phyloP scores from a whole-genome alignment of 2,329 filamentous ascomycete genomes.

The Apiospora saccharicola region DNA sequence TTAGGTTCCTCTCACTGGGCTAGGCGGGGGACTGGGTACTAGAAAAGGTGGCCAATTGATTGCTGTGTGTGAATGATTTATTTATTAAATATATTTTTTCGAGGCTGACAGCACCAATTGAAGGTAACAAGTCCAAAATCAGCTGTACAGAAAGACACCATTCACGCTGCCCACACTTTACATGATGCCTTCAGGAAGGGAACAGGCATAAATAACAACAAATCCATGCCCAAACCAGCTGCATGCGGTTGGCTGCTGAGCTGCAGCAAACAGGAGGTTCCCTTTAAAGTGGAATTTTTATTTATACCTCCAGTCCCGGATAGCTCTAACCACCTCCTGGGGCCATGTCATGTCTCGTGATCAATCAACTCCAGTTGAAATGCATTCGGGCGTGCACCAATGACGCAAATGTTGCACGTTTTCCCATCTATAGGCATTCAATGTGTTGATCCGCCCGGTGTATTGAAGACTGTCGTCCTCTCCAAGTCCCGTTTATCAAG shows the following conservation, averaged over 20 bases:
- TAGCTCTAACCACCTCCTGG: background rate
- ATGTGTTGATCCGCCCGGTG: background rate
- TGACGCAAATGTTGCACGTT: conserved; percentile 7
- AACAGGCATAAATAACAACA: background rate
- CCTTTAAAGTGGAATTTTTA: background rate
- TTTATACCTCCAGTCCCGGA: background rate
- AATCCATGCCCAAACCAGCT: conserved; percentile 1
- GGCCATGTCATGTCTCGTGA: conserved; percentile 17
- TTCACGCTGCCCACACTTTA: background rate
- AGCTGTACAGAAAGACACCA: background rate
- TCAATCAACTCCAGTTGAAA: background rate
- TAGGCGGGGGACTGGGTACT: background rate
- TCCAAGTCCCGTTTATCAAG: background rate
- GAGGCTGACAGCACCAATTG: conserved; percentile 1
- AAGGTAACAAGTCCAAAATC: background rate
- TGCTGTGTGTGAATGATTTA: background rate
- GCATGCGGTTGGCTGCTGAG: conserved; percentile 5
- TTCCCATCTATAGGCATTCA: background rate
- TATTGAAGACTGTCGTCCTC: background rate
- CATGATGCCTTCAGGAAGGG: background rate
- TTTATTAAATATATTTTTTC: background rate
- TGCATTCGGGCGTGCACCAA: background rate
- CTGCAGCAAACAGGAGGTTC: background rate
- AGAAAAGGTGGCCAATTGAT: background rate
- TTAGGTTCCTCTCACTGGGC: background rate